Conservation (phyloP, 2,329 filamentous ascomycete genomes). For the Colletotrichum musicola region DNA sequence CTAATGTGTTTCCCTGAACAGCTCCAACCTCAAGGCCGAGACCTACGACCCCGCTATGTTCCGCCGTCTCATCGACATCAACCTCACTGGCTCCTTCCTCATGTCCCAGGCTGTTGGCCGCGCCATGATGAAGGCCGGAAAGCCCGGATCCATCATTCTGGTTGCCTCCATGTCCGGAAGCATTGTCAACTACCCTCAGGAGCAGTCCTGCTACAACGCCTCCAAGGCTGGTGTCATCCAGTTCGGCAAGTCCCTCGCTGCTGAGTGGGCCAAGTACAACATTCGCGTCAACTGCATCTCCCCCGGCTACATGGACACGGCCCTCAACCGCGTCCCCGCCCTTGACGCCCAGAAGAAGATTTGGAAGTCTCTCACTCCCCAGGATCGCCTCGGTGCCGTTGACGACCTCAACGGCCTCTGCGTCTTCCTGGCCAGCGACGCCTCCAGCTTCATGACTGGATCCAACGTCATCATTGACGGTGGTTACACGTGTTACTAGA, state of each 20-base stretch:
- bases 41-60: conserved; percentile 82
- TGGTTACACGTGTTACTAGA: conserved; percentile 74
- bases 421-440: conserved; percentile 80
- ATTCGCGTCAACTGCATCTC: conserved; percentile 89
- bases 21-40: conserved; percentile 85
- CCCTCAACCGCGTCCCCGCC: conserved; percentile 81
- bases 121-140: conserved; percentile 78
- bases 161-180: conserved; percentile 85
- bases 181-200: conserved; percentile 88
- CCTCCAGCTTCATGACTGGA: conserved; percentile 82
- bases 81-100: conserved; percentile 83
- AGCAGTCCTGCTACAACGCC: conserved; percentile 86
- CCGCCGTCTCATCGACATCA: conserved; percentile 84
- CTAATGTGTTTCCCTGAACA: conserved; percentile 36
- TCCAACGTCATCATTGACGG: conserved; percentile 79
- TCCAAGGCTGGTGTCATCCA: conserved; percentile 85
- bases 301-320: conserved; percentile 89
- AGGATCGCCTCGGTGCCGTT: conserved; percentile 78
- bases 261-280: conserved; percentile 85
- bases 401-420: conserved; percentile 84
- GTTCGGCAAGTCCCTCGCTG: conserved; percentile 83
- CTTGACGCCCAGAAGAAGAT: conserved; percentile 86
- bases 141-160: conserved; percentile 80
- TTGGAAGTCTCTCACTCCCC: conserved; percentile 80
- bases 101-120: conserved; percentile 80